Conservation (phyloP, 2,329 filamentous ascomycete genomes). For the Epichloe scottii region DNA sequence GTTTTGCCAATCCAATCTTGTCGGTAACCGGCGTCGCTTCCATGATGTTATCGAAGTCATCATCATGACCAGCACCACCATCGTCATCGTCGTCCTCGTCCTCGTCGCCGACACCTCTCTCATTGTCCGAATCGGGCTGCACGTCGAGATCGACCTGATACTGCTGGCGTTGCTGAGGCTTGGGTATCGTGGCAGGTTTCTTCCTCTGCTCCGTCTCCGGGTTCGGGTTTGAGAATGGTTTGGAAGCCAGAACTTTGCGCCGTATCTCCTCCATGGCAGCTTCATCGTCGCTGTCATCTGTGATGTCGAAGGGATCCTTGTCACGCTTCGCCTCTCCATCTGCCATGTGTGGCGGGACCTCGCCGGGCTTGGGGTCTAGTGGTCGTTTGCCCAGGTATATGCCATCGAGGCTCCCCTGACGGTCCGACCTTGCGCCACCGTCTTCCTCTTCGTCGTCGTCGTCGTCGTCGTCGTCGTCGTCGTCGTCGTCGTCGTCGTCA, state of each 20-base stretch:
- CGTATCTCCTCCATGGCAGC: conserved; percentile 84
- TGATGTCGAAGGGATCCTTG: conserved; percentile 61
- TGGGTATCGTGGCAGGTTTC: conserved; percentile 49
- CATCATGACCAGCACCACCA: conserved; percentile 47
- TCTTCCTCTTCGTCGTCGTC: conserved; percentile 32
- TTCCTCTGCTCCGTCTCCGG: conserved; percentile 42
- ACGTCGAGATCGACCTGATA: conserved; percentile 46
- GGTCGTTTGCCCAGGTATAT: conserved; percentile 49
- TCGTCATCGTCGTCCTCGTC: conserved; percentile 52
- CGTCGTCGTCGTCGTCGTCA: conserved; percentile 34
- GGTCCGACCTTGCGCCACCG: conserved; percentile 23
- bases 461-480: conserved; percentile 33
- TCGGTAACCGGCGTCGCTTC: conserved; percentile 84
- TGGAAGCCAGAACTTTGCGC: conserved; percentile 79
- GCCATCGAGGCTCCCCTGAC: conserved; percentile 37
- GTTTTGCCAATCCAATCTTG: conserved; percentile 52
- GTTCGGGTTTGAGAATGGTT: conserved; percentile 53
- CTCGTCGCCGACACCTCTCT: conserved; percentile 46
- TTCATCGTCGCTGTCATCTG: conserved; percentile 61
- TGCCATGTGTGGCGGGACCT: conserved; percentile 9
- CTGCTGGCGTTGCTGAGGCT: conserved; percentile 33
- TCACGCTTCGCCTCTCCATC: conserved; percentile 24
- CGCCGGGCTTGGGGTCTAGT: conserved; percentile 7
- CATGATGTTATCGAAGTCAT: conserved; percentile 87
- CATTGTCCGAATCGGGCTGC: conserved; percentile 49